A percentile compares a stretch with the other conserved stretches of the same genome.
Conservation (phyloP, 192 early-diverging fungal genomes). For the Physocladia obscura region DNA sequence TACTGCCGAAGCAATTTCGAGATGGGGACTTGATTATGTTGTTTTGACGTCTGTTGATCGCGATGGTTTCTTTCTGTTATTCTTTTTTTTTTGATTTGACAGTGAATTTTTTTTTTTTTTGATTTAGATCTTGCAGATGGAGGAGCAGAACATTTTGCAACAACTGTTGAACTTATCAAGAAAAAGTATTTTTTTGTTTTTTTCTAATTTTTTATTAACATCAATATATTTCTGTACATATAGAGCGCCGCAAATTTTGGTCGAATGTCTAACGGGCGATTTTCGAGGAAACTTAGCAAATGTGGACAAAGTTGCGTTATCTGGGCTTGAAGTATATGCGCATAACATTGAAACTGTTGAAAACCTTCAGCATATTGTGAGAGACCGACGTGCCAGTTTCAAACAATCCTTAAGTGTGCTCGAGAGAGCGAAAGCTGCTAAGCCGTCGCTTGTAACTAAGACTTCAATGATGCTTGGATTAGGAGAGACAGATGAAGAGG, state of each 20-base stretch:
- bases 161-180: slow-evolving; percentile 87
- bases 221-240: background rate
- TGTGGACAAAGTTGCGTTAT: slow-evolving; percentile 80
- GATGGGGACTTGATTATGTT: slow-evolving; percentile 95
- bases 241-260: slow-evolving; percentile 86
- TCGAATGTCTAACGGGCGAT: slow-evolving; percentile 96
- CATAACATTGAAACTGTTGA: slow-evolving; percentile 99
- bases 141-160: slow-evolving; percentile 90
- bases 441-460: slow-evolving; percentile 86
- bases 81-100: slow-evolving; percentile 15
- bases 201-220: slow-evolving; percentile 1
- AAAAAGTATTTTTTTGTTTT: slow-evolving; percentile 53
- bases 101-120: background rate
- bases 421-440: slow-evolving; percentile 79
- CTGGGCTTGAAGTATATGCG: slow-evolving; percentile 95
- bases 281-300: slow-evolving; percentile 76
- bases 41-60: slow-evolving; percentile 97
- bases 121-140: slow-evolving; percentile 80
- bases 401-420: slow-evolving; percentile 87
- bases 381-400: slow-evolving; percentile 90
- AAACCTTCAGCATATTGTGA: slow-evolving; percentile 80
- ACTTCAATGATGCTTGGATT: slow-evolving; percentile 97
- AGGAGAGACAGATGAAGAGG: slow-evolving; percentile 93
- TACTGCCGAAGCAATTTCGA: slow-evolving; percentile 86
- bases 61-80: slow-evolving; percentile 71